Evolutionary conservation across 2,329 filamentous ascomycete genomes (phyloP).

Genomic region (Chrysoporthe puriensis): DNA sequence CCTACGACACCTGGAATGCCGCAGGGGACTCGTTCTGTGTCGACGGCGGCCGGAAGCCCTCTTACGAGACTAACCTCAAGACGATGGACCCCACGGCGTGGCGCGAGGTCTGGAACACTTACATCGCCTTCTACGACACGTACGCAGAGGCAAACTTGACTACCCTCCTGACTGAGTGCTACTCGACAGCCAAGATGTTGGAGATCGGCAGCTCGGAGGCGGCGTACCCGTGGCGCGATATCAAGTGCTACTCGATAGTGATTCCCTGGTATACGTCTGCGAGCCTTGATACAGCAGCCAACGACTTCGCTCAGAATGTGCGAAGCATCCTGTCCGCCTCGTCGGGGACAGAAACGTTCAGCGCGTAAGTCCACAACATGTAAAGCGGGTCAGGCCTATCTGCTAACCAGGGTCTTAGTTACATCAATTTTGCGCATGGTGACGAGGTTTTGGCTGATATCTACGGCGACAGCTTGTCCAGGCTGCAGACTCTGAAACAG

Average conservation of each 20-base stretch:
- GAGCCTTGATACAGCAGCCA: constrained; percentile 40
- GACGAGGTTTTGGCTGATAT: constrained; percentile 45
- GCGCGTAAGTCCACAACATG: constrained; percentile 14
- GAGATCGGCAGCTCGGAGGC: constrained; percentile 31
- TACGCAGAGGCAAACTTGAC: constrained; percentile 36
- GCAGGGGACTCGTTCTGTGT: constrained; percentile 43
- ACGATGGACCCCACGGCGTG: constrained; percentile 42
- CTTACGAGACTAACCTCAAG: constrained; percentile 40
- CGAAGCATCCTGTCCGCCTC: constrained; percentile 33
- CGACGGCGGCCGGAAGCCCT: constrained; percentile 44
- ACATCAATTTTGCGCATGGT: constrained; percentile 58
- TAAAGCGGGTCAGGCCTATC: neutral
- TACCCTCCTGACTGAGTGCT: constrained; percentile 42
- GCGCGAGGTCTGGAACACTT: constrained; percentile 44
- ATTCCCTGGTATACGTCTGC: constrained; percentile 45
- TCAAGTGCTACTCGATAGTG: constrained; percentile 42
- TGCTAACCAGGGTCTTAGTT: constrained; percentile 30
- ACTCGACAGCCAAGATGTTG: constrained; percentile 39
- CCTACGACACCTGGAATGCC: constrained; percentile 45
- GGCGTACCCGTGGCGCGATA: constrained; percentile 39
- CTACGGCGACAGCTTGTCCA: constrained; percentile 51
- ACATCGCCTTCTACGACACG: constrained; percentile 40
- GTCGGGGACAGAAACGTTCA: constrained; percentile 5
- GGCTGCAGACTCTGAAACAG: constrained; percentile 49
- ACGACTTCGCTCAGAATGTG: constrained; percentile 39